Evolutionary conservation across 495 filamentous ascomycete species (phyloP).

Genomic region (Lepraria neglecta): DNA sequence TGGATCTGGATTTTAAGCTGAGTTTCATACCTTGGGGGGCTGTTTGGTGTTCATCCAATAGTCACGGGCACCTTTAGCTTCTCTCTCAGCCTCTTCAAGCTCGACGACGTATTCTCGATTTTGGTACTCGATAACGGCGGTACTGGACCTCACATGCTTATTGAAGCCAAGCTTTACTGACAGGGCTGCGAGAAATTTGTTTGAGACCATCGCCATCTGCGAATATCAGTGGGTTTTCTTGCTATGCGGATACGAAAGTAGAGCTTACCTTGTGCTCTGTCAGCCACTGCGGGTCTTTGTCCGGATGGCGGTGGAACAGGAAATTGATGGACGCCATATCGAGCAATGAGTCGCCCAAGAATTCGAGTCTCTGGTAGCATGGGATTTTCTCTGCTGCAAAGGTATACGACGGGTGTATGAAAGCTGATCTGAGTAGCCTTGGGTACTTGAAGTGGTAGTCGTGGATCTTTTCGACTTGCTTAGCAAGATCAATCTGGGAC

Average conservation of each 20-base stretch:
- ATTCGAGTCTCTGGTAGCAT: slow-evolving; percentile 88
- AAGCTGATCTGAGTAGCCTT: slow-evolving; percentile 72
- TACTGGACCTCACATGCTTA: slow-evolving; percentile 60
- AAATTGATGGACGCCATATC: slow-evolving; percentile 83
- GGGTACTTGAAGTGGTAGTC: slow-evolving; percentile 79
- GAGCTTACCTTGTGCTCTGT: slow-evolving; percentile 80
- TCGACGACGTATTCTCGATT: slow-evolving; percentile 66
- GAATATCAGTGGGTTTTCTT: neutral
- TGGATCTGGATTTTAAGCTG: neutral
- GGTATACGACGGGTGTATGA: slow-evolving; percentile 79
- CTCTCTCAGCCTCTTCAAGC: slow-evolving; percentile 48
- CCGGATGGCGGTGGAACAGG: slow-evolving; percentile 68
- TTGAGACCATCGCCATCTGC: slow-evolving; percentile 95
- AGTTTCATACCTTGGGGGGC: slow-evolving; percentile 59
- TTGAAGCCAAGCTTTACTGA: slow-evolving; percentile 73
- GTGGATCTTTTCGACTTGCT: slow-evolving; percentile 57
- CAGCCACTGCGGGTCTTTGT: slow-evolving; percentile 89
- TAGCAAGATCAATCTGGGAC: slow-evolving; percentile 59
- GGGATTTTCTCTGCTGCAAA: slow-evolving; percentile 69
- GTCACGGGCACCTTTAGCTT: slow-evolving; percentile 54
- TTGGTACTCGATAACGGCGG: slow-evolving; percentile 50
- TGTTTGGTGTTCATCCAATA: slow-evolving; percentile 68
- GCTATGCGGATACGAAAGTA: neutral
- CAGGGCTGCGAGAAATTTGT: slow-evolving; percentile 84
- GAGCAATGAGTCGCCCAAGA: slow-evolving; percentile 82